Percentiles rank a stretch among this genome's conserved stretches.
These are phyloP conservation scores for Avena eriantha DNA, from an alignment of 176 grass and related monocot species.

Conservation along the genomic window DNA sequence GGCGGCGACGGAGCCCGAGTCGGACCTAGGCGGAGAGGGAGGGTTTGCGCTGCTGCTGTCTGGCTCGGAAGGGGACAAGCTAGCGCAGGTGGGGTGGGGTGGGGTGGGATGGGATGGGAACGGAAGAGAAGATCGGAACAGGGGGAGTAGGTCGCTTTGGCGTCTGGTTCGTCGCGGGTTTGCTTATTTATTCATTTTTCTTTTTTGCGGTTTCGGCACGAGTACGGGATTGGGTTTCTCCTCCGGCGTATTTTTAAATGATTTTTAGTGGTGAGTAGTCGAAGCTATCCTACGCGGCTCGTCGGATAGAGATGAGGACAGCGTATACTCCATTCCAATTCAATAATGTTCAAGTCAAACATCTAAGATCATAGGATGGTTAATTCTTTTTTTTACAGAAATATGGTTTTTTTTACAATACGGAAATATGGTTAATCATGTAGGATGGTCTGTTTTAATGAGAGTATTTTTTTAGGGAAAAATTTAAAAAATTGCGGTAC, in stretches of 20 bases:
- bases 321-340: not conserved
- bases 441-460: too few species aligned
- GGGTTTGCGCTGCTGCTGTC: slow-evolving; percentile 20
- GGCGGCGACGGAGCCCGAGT: not conserved
- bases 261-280: slow-evolving; percentile 7
- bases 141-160: slow-evolving; percentile 41
- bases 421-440: too few species aligned
- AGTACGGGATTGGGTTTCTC: not conserved
- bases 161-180: slow-evolving; percentile 37
- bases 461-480: too few species aligned
- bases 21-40: not conserved
- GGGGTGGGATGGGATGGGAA: not conserved
- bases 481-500: too few species aligned
- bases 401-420: too few species aligned
- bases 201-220: slow-evolving; percentile 31
- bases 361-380: not conserved
- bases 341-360: not conserved
- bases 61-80: slow-evolving; percentile 32
- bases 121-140: not conserved
- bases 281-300: slow-evolving; percentile 13
- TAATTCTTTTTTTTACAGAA: not conserved
- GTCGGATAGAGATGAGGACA: slow-evolving; percentile 15
- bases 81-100: not conserved
- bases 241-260: not conserved
- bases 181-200: not conserved